Conservation (phyloP, 2,329 filamentous ascomycete genomes). For the Arthrobotrys conoides region DNA sequence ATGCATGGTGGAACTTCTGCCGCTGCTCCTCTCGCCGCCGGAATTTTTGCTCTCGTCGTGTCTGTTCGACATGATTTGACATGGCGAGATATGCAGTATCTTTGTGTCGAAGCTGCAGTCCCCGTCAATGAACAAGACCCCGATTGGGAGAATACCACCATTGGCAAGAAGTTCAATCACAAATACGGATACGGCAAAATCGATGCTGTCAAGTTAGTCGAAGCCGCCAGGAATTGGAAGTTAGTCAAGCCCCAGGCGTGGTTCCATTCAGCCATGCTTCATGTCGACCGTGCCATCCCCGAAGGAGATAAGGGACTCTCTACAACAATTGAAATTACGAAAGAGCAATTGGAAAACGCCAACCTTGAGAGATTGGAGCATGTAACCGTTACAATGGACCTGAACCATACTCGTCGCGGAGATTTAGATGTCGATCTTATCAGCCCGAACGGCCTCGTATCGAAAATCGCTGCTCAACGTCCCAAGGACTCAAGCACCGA, state of each 20-base stretch:
- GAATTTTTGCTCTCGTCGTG: conserved; percentile 89
- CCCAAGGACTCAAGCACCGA: conserved; percentile 75
- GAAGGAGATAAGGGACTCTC: conserved; percentile 85
- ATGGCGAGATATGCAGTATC: conserved; percentile 95
- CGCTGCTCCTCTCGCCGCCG: conserved; percentile 90
- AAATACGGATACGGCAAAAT: conserved; percentile 96
- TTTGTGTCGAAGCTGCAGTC: conserved; percentile 86
- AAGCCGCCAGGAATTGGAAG: conserved; percentile 86
- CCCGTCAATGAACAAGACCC: conserved; percentile 80
- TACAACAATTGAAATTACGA: conserved; percentile 84
- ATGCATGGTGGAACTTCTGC: conserved; percentile 96
- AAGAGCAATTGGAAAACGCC: conserved; percentile 82
- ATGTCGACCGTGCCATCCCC: conserved; percentile 87
- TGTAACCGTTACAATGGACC: conserved; percentile 97
- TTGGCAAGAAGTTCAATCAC: conserved; percentile 91
- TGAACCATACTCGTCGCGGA: conserved; percentile 86
- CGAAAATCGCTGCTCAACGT: conserved; percentile 84
- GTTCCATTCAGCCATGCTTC: conserved; percentile 93
- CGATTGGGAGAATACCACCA: conserved; percentile 85
- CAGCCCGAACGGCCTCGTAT: conserved; percentile 84
- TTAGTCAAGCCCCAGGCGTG: conserved; percentile 95
- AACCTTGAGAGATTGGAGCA: conserved; percentile 92
- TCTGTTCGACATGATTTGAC: conserved; percentile 86
- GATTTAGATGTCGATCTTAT: conserved; percentile 93
- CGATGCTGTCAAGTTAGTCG: conserved; percentile 86